phyloP scores from a whole-genome alignment of 805 yeast genomes.

The Candida fluviatilis region DNA sequence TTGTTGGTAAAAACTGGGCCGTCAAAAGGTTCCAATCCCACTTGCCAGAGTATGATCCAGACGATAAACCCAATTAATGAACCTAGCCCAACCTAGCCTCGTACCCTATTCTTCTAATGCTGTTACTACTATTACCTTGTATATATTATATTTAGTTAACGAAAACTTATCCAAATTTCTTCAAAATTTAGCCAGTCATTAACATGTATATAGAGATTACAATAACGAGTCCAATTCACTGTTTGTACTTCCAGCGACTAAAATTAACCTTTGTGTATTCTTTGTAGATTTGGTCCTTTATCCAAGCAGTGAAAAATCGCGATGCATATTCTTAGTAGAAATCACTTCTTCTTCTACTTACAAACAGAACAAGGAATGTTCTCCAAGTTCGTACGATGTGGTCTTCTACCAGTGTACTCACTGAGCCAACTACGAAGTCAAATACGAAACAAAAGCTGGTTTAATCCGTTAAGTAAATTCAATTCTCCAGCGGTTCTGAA shows the following conservation, averaged over 20 bases:
- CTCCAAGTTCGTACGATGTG: background rate
- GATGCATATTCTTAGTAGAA: no score
- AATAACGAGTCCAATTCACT: no score
- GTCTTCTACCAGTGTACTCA: background rate
- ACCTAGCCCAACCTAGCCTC: background rate
- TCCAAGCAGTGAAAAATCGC: background rate
- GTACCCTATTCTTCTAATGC: background rate
- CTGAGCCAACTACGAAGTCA: constrained; percentile 1
- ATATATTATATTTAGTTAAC: no score
- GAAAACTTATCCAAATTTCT: no score
- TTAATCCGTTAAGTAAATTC: constrained; percentile 1
- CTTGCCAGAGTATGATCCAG: constrained; percentile 25
- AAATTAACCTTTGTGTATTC: no score
- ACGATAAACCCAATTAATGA: background rate
- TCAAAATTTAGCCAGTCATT: no score
- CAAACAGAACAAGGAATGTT: background rate
- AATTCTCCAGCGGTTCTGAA: background rate
- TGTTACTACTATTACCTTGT: background rate
- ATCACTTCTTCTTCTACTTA: no score
- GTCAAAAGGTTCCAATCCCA: constrained; percentile 61
- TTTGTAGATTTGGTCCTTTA: no score
- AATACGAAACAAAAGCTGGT: constrained; percentile 1
- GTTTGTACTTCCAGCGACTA: no score
- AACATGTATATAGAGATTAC: no score
- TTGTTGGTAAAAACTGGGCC: constrained; percentile 83